Base-by-base conservation (phyloP, 179 eudicot genomes). In the Amaranthus tricolor region DNA sequence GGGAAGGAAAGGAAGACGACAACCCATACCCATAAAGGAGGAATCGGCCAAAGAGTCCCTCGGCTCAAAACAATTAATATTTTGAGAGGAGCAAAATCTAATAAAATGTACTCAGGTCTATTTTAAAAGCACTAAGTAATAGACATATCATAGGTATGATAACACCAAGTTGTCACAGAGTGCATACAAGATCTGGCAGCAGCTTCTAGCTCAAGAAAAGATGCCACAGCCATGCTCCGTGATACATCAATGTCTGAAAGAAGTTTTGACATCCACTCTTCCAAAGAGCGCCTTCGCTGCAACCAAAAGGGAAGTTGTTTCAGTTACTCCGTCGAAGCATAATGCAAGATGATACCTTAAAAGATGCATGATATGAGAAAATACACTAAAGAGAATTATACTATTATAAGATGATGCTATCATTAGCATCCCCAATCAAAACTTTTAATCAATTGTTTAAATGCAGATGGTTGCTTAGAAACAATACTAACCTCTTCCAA, bases 191-290 rank as follows among this genome's bases (percentile, higher is more conserved):
- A 81, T 79, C 98, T 85, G 71, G 93, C 98, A 80, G 91, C 98
- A 65, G 92, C 93, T 88, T 92, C 98, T 55, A 94, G 78, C 80
- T 94, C 98, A 75, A 94, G 97, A 81, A 94, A 94, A 73, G 90
- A 92, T 82, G 97, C 98, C 69, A 94, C 91, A 20, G 81, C 78
- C 79, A 83, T 86, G 79, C 97, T 92, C 85, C 98, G 88, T 74
- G 98, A 94, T 73, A 92, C 73, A 74, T 90, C 85, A 80, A 94
- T 92, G 78, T 94, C 98, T 24, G 97, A 92, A 31, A 94, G 87
- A 74, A 94, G 82, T 77, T 80, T 87, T 31, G 80, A 77, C 85
- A 90, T 85, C 98, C 98, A 94, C 66, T 87, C 92, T 83, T 90
- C 98, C 86, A 94, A 84, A 76, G 90, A 86, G 77, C 87, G 78